Base-by-base conservation (phyloP, 177 flowering plant genomes). In the Vitis hybrid region DNA sequence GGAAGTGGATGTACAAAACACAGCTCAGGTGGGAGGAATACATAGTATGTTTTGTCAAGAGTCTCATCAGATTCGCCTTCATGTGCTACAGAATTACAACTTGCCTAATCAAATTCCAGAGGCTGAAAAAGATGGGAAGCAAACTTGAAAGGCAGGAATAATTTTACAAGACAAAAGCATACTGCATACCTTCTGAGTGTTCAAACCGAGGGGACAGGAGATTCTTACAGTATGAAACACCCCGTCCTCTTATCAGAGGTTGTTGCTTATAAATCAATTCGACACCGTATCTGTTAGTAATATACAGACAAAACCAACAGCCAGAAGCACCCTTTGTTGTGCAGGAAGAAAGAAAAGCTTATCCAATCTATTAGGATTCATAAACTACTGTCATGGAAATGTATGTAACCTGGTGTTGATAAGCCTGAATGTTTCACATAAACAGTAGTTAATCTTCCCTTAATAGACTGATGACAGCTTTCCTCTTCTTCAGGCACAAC, bases 191-290 rank as follows among this genome's bases (percentile, higher is more conserved):
- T 75, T 89, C 97, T 33, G 93, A 84, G 79, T 86, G 90, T 72
- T 90, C 98, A 83, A 93, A 96, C 57, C 99, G 85, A n/a, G 99
- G 99, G 49, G 98, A 93, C 61, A 96, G 82, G 65, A 96, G 95
- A 82, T 96, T 92, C 82, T 96, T 96, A 91, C 98, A 96, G 75
- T 90, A 87, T 68, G 99, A 96, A 73, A 96, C 99, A 76, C 99
- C 99, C 53, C 98, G 97, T 26, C 90, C 94, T 83, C 93, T 85
- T 61, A 94, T 81, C 31, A 96, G 80, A 75, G 97, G 97, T 74
- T 96, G 97, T 68, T 86, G 83, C 80, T 90, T 92, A 77, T 78
- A 86, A 1, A 83, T 69, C 80, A 93, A 75, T 18, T 96, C 89
- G 68, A 93, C 97, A 62, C 99, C 99, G 81, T 96, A 96, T 81